Conservation (phyloP, 2,329 filamentous ascomycete genomes). For the Penicillium thymicola region DNA sequence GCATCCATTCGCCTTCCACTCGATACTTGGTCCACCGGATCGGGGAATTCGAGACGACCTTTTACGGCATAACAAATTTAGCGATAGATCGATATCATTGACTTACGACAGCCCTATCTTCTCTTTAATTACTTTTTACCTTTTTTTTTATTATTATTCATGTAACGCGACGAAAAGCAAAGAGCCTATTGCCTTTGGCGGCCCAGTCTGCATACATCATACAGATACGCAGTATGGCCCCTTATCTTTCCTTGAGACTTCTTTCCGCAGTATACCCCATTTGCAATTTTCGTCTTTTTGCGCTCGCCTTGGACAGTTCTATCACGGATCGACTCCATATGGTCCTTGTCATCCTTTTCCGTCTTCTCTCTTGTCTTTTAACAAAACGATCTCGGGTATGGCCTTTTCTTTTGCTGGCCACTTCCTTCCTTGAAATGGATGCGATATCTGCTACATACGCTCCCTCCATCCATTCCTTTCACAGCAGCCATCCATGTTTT, state of each 20-base stretch:
- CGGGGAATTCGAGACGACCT: slow-evolving; percentile 21
- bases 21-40: slow-evolving; percentile 9
- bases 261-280: slow-evolving; percentile 23
- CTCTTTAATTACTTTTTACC: slow-evolving; percentile 4
- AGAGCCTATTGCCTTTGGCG: background rate
- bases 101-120: slow-evolving; percentile 21
- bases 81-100: slow-evolving; percentile 25
- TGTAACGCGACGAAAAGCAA: slow-evolving; percentile 18
- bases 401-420: background rate
- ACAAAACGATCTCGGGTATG: background rate
- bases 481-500: background rate
- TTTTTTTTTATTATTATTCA: background rate
- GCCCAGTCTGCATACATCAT: background rate
- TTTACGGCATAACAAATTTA: slow-evolving; percentile 30
- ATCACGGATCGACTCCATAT: slow-evolving; percentile 1
- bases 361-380: background rate
- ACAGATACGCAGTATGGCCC: background rate
- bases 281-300: background rate
- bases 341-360: background rate
- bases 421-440: background rate
- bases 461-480: background rate
- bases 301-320: background rate
- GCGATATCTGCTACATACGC: background rate
- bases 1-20: slow-evolving; percentile 10
- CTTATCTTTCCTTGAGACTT: slow-evolving; percentile 5